Evolutionary conservation across 306 rosid genomes (phyloP).

Genomic region (Ammopiptanthus mongolicus): DNA sequence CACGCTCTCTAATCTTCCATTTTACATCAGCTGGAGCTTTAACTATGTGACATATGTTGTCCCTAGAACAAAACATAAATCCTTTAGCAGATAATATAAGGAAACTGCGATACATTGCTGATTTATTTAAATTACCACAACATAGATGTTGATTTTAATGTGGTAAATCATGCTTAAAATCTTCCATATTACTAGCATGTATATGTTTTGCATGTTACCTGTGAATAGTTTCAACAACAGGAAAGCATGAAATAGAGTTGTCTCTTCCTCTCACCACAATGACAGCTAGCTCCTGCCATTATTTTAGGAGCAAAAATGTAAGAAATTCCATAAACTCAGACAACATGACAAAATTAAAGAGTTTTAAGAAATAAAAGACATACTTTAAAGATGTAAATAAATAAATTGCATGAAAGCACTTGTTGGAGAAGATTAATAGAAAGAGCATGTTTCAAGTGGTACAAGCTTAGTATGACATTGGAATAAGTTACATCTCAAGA

Average conservation of each 20-base stretch:
- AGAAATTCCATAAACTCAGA: not conserved
- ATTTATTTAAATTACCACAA: not conserved
- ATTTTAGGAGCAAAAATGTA: not conserved
- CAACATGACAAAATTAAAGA: not conserved
- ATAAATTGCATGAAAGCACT: not conserved
- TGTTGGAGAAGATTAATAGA: not conserved
- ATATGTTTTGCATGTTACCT: conserved; percentile 48
- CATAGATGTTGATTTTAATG: not conserved
- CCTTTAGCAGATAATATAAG: conserved; percentile 14
- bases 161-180: not conserved
- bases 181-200: not conserved
- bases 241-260: conserved; percentile 64
- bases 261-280: conserved; percentile 89
- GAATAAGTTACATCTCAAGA: not conserved
- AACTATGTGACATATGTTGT: conserved; percentile 84
- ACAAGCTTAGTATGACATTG: not conserved
- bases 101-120: conserved; percentile 2
- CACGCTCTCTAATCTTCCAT: conserved; percentile 58
- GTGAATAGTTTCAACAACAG: conserved; percentile 94
- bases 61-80: conserved; percentile 47
- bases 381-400: not conserved
- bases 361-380: not conserved
- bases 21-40: conserved; percentile 77
- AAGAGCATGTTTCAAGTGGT: not conserved
- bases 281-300: conserved; percentile 77